Evolutionary conservation across 768 basidiomycete species (phyloP), one percentile per base, ranked within the genome.

Genomic region (Auriscalpium microsporum): DNA sequence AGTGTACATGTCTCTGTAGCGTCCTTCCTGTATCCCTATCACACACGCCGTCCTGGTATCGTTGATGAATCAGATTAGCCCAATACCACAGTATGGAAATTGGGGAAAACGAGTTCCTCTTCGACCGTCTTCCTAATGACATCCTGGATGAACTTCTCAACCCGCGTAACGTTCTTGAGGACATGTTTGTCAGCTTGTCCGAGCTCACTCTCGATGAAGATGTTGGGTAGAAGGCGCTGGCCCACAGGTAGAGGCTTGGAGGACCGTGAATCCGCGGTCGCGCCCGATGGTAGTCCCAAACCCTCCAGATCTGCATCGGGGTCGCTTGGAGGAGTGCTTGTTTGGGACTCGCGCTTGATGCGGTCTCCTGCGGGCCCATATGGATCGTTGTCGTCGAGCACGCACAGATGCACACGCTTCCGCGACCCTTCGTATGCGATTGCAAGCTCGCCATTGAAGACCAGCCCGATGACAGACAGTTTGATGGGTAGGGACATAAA

Each of bases 401-500:
- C 79, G 65, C 89, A 95, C 10, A 98, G 60, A 65, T 98, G 94
- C 10, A 97, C 76, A 9, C 94, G 81, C 48, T 81, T 72, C 53
- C 85, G 82, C 58, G 82, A 80, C 56, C 90, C 92, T 65, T 95
- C 88, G 72, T 93, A 97, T 11, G 95, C 96, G 37, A 97, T 79
- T 9, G 90, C 87, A 46, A 98, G 72, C 64, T 95, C 90, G 55
- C 90, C 91, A 11, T 79, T 78, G 69, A 98, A 90, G 13, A 93
- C 75, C 56, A 98, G 76, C 1, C 91, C 90, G 0, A 87, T 94
- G 28, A 98, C 82, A n/a, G 86, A 87, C 53, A 98, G 83, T 64
- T 90, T 87, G 69, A 99, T 90, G 8, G 96, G 96, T 23, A 99
- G 79, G 13, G 90, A 86, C 94, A 99, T 97, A 77, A 99, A 98